phyloP scores from a whole-genome alignment of 192 early-diverging fungal genomes.

The Lunasporangiospora selenospora region DNA sequence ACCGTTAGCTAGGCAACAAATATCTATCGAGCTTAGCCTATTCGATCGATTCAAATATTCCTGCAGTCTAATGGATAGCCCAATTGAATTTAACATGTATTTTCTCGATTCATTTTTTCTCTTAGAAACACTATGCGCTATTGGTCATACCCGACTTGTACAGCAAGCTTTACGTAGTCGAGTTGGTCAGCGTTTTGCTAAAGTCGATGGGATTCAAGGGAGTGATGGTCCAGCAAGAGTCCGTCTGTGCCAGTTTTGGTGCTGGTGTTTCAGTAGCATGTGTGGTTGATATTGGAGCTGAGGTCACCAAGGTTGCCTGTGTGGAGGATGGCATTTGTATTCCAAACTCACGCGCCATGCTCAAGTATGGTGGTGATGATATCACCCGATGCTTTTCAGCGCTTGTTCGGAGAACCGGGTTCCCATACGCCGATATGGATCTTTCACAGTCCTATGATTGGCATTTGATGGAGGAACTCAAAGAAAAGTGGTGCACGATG shows the following conservation, averaged over 20 bases:
- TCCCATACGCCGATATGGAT: constrained; percentile 77
- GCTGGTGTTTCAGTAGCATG: constrained; percentile 87
- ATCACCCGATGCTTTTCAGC: constrained; percentile 77
- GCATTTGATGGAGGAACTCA: constrained; percentile 79
- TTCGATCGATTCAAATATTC: background rate
- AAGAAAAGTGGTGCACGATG: constrained; percentile 85
- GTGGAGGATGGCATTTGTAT: constrained; percentile 86
- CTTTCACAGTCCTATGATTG: constrained; percentile 73
- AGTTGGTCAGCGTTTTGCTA: constrained; percentile 72
- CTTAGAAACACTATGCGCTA: constrained; percentile 68
- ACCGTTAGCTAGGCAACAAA: no score
- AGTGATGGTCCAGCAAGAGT: constrained; percentile 81
- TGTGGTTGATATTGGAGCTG: constrained; percentile 92
- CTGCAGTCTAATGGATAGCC: no score
- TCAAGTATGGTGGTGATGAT: constrained; percentile 90
- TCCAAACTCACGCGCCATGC: constrained; percentile 67
- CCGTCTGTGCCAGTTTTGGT: constrained; percentile 83
- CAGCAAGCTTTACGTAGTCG: constrained; percentile 65
- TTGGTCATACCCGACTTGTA: constrained; percentile 84
- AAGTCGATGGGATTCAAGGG: constrained; percentile 79
- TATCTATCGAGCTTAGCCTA: background rate
- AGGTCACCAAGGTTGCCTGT: constrained; percentile 83
- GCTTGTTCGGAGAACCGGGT: constrained; percentile 68
- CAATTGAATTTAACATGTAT: no score
- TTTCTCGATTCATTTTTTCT: constrained; percentile 1